These are phyloP conservation scores for Abelmoschus esculentus DNA, from an alignment of 345 rosid genomes.

Conservation along the genomic window DNA sequence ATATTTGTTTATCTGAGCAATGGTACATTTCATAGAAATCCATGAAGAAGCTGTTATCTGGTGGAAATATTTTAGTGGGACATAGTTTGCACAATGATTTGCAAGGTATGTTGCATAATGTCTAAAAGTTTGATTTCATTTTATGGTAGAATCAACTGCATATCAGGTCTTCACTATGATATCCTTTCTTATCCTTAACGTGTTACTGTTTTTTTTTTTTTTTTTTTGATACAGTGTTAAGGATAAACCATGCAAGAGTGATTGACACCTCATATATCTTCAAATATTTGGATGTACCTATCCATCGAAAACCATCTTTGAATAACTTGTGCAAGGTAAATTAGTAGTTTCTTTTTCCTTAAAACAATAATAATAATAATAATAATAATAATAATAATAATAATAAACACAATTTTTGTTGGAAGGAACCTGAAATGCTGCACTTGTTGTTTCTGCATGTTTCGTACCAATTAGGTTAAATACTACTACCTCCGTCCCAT, in stretches of 20 bases:
- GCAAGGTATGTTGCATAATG: conserved; percentile 34
- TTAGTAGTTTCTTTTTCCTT: not conserved
- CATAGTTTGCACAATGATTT: conserved; percentile 79
- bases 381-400: too few relatives aligned
- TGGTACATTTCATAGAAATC: conserved; percentile 37
- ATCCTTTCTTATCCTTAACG: not conserved
- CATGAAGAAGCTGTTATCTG: conserved; percentile 56
- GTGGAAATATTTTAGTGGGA: conserved; percentile 69
- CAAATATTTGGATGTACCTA: conserved; percentile 32
- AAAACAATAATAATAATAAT: not conserved
- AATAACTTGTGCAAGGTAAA: conserved; percentile 72
- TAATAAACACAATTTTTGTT: not conserved
- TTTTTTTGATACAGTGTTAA: conserved; percentile 53
- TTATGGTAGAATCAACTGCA: not conserved
- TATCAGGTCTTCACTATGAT: not conserved
- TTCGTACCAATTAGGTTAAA: not conserved
- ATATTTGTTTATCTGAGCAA: conserved; percentile 2
- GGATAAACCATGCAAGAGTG: conserved; percentile 78
- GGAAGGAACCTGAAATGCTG: not conserved
- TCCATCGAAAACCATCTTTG: conserved; percentile 49
- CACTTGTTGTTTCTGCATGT: not conserved
- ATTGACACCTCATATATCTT: conserved; percentile 74
- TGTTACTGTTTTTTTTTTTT: not conserved
- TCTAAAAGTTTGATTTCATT: not conserved
- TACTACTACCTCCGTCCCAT: too few relatives aligned